These are phyloP conservation scores for Cytauxzoon felis DNA, from an alignment of 169 alveolate genomes.

Conservation along the genomic window DNA sequence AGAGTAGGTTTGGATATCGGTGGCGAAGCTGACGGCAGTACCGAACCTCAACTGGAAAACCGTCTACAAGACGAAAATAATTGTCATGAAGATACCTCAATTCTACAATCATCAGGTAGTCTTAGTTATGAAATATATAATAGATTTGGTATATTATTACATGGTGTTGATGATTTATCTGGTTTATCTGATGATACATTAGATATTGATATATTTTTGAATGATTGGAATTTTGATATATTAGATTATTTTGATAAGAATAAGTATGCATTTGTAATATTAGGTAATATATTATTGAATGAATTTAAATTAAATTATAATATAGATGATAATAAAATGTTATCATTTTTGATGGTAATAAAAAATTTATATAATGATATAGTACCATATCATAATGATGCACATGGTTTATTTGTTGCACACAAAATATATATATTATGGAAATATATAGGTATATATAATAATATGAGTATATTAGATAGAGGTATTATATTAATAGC, in stretches of 20 bases:
- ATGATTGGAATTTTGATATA: constrained; percentile 71
- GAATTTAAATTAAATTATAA: background rate
- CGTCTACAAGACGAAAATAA: too few species aligned
- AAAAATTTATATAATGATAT: constrained; percentile 62
- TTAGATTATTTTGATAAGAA: constrained; percentile 56
- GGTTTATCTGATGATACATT: background rate
- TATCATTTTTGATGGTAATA: constrained; percentile 53
- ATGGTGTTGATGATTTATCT: background rate
- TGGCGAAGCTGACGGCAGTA: too few species aligned
- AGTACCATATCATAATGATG: constrained; percentile 72
- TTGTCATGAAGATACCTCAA: too few species aligned
- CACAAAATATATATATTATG: constrained; percentile 67
- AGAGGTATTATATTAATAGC: constrained; percentile 78
- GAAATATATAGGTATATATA: constrained; percentile 61
- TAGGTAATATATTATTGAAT: constrained; percentile 17
- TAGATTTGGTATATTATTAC: background rate
- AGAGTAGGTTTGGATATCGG: too few species aligned
- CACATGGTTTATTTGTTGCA: constrained; percentile 75
- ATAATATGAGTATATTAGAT: constrained; percentile 66
- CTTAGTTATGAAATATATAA: background rate
- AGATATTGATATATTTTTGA: constrained; percentile 7
- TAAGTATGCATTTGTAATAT: constrained; percentile 39
- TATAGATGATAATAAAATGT: constrained; percentile 21
- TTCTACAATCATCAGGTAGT: too few species aligned
- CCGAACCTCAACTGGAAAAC: too few species aligned